Evolutionary conservation across 2,329 filamentous ascomycete genomes (phyloP).

Genomic region (Coleophoma crateriformis): DNA sequence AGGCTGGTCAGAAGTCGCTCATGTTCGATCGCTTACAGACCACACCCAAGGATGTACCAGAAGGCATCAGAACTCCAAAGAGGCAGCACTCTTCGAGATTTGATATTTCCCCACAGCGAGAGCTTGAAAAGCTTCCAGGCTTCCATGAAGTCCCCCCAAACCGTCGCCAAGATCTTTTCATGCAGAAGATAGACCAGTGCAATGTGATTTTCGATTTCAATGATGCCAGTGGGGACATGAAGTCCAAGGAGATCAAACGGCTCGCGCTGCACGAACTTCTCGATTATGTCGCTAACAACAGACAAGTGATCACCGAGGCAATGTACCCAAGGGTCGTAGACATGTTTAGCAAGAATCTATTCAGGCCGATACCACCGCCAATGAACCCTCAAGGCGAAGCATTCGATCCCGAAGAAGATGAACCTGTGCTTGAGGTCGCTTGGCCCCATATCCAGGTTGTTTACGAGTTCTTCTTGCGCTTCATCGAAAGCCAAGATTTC

Average conservation of each 20-base stretch:
- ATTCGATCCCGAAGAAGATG: conserved; percentile 97
- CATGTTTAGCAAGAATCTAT: conserved; percentile 99
- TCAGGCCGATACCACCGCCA: conserved; percentile 92
- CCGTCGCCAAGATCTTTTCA: conserved; percentile 91
- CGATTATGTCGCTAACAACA: conserved; percentile 97
- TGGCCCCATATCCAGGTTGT: conserved; percentile 99
- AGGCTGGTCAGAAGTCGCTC: conserved; percentile 82
- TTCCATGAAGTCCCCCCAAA: conserved; percentile 98
- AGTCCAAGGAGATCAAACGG: conserved; percentile 99
- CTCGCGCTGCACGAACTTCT: conserved; percentile 91
- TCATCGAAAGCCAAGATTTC: conserved; percentile 99
- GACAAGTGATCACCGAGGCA: conserved; percentile 95
- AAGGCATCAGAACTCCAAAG: conserved; percentile 91
- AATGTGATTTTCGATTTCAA: conserved; percentile 99
- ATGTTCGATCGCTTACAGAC: conserved; percentile 87
- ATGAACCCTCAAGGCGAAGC: conserved; percentile 98
- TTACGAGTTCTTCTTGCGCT: conserved; percentile 97
- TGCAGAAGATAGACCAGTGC: conserved; percentile 99
- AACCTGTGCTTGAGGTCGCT: conserved; percentile 94
- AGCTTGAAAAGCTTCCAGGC: conserved; percentile 93
- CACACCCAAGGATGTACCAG: conserved; percentile 92
- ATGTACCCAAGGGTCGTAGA: conserved; percentile 99
- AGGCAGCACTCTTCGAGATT: conserved; percentile 96
- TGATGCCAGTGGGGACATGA: conserved; percentile 96
- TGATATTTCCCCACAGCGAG: conserved; percentile 93